These are phyloP conservation scores for maize (Zea mays) DNA, from an alignment of 176 grass and related monocot genomes.

Conservation along the genomic window Zm-B73-REFERENCE-NAM-5.0 NC_050102.1:161191001-161191500, in stretches of 20 bases:
- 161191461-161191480: too few species aligned
- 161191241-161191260: conserved; percentile 16
- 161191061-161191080: conserved; percentile 37
- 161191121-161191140: not conserved
- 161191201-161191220: not conserved
- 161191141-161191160: not conserved
- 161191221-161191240: conserved; percentile 21
- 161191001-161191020: conserved; percentile 55
- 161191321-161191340: too few species aligned
- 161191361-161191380: too few species aligned
- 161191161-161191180: not conserved
- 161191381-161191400: too few species aligned
- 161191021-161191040: conserved; percentile 68
- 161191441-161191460: too few species aligned
- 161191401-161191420: too few species aligned
- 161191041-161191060: conserved; percentile 72
- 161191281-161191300: not conserved
- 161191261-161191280: conserved; percentile 30
- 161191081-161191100: conserved; percentile 45
- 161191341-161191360: too few species aligned
- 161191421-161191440: too few species aligned
- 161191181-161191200: not conserved
- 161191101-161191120: not conserved
- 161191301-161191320: too few species aligned
- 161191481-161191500: too few species aligned